phyloP scores from a whole-genome alignment of 2,329 filamentous ascomycete genomes.

The Catunica adiposa region DNA sequence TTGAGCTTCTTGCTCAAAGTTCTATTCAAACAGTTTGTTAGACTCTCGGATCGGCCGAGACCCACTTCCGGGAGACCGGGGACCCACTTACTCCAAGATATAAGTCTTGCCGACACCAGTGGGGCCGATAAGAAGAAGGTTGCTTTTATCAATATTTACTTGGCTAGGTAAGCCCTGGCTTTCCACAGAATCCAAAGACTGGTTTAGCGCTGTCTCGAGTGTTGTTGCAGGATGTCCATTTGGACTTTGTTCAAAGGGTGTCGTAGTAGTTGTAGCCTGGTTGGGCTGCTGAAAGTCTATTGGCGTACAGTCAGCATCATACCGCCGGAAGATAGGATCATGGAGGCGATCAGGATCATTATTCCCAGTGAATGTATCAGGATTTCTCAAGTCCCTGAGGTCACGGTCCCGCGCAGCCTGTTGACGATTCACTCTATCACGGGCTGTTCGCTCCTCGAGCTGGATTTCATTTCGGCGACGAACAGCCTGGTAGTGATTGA shows the following conservation, averaged over 20 bases:
- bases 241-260: not conserved
- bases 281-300: conserved; percentile 14
- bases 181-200: conserved; percentile 33
- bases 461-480: conserved; percentile 66
- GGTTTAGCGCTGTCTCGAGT: conserved; percentile 16
- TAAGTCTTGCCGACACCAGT: conserved; percentile 94
- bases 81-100: conserved; percentile 52
- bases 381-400: conserved; percentile 18
- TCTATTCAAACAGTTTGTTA: conserved; percentile 28
- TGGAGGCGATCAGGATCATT: conserved; percentile 14
- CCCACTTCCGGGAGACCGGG: not conserved
- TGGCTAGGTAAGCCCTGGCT: conserved; percentile 27
- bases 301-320: conserved; percentile 17
- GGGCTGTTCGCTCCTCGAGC: conserved; percentile 38
- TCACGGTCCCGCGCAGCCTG: conserved; percentile 53
- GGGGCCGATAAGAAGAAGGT: conserved; percentile 76
- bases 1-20: conserved; percentile 85
- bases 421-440: conserved; percentile 54
- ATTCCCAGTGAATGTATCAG: conserved; percentile 7
- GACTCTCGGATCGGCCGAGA: not conserved
- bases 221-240: not conserved
- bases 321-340: conserved; percentile 8
- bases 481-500: conserved; percentile 89
- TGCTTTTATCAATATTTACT: conserved; percentile 86
- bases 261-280: not conserved